Percentiles rank a stretch among this genome's conserved stretches.
Conservation (phyloP, 257 asterid genomes). For the Plantago ovata region DNA sequence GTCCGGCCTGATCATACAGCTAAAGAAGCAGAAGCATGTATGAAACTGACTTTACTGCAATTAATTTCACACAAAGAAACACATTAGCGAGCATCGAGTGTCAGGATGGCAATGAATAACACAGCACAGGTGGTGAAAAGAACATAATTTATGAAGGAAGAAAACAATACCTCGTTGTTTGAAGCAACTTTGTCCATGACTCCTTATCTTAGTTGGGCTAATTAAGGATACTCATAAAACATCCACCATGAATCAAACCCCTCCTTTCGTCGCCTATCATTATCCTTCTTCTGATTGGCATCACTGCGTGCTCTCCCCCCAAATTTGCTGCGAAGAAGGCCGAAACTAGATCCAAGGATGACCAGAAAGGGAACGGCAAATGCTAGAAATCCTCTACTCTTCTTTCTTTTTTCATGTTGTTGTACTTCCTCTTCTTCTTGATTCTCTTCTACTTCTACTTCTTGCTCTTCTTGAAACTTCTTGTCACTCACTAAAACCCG, state of each 20-base stretch:
- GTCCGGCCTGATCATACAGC: too few relatives aligned
- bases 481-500: not conserved
- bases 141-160: too few relatives aligned
- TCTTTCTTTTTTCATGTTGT: not conserved
- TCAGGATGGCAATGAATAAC: too few relatives aligned
- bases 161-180: too few relatives aligned
- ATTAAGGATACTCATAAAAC: not conserved
- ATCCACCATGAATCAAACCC: not conserved
- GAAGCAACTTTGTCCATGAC: too few relatives aligned
- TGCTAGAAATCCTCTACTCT: not conserved
- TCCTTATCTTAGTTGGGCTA: not conserved
- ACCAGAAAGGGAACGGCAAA: not conserved
- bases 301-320: not conserved
- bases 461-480: not conserved
- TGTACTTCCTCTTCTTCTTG: not conserved
- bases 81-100: too few relatives aligned
- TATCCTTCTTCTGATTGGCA: not conserved
- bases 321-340: not conserved
- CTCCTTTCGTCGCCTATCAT: not conserved
- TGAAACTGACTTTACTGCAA: too few relatives aligned
- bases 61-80: too few relatives aligned
- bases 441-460: not conserved
- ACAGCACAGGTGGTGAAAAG: too few relatives aligned
- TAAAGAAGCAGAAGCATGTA: too few relatives aligned
- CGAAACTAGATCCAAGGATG: not conserved